Evolutionary conservation across 345 rosid species (phyloP).

Genomic region (Punica granatum): DNA sequence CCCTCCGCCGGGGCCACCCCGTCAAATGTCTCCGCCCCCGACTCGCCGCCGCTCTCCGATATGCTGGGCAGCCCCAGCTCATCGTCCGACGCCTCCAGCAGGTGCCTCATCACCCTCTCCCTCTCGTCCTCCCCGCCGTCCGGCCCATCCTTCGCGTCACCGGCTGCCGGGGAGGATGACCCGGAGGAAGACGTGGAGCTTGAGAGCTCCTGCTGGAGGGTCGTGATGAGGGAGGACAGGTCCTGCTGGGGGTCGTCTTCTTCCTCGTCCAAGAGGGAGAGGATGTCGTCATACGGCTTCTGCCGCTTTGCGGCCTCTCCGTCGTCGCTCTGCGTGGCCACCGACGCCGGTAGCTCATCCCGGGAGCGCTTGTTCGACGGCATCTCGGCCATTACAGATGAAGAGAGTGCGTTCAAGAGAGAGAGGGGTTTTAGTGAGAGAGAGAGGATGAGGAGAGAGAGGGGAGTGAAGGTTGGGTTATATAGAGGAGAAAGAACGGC

Average conservation of each 20-base stretch:
- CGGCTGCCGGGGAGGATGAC: conserved; percentile 18
- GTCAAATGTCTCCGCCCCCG: conserved; percentile 16
- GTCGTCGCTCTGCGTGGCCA: neutral
- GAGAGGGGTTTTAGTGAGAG: neutral
- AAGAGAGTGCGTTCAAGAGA: too few species aligned
- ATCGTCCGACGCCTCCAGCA: conserved; percentile 82
- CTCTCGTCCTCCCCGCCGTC: conserved; percentile 19
- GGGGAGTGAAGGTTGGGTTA: neutral
- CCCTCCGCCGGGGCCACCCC: conserved; percentile 24
- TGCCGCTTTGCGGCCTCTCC: neutral
- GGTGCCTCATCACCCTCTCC: conserved; percentile 60
- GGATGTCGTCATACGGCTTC: neutral
- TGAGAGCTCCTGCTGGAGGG: conserved; percentile 33
- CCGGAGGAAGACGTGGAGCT: conserved; percentile 12
- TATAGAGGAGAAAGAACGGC: neutral
- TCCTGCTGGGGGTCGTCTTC: conserved; percentile 29
- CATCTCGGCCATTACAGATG: neutral
- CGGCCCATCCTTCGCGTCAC: conserved; percentile 20
- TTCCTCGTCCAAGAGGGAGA: conserved; percentile 5
- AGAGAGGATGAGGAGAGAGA: neutral
- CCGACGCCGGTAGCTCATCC: neutral
- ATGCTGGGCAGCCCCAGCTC: conserved; percentile 77
- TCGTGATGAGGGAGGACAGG: conserved; percentile 40
- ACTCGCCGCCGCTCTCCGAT: conserved; percentile 14
- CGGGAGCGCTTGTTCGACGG: neutral